Evolutionary conservation across 1,284 basidiomycete genomes (phyloP), one percentile per base, ranked within the genome.

Genomic region (Naganishia sp.): DNA sequence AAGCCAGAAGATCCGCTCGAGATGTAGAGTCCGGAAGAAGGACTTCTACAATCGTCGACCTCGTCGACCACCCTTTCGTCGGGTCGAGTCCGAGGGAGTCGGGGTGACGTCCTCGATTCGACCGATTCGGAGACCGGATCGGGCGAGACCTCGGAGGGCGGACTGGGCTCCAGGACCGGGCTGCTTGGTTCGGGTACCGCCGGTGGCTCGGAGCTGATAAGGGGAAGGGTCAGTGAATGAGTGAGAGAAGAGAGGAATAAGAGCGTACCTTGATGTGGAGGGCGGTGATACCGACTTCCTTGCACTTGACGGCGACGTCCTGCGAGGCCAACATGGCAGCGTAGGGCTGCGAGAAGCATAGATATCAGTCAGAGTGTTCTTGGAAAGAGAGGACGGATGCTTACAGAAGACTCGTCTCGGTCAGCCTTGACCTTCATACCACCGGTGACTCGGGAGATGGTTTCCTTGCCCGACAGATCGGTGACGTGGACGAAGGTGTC

Each of bases 381-480:
- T 7, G 18, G 3, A 6, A 52, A 16, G 28, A 15, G 11, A 36
- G n/a, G 2, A 28, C 23, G 16, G n/a, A n/a, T 6, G 72, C 77
- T 70, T 61, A 77, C 76, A 48, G 95, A 98, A 60, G 94, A 98
- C 85, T 99, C 95, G 84, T 99, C 95, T 84, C 96, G 92, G 83
- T 99, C 95, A 48, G 95, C 96, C 86, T 99, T 99, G 85, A 99
- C 95, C 85, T 99, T 99, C 96, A 99, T 99, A 72, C 95, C 95
- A 90, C 94, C 94, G 73, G 95, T 99, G 72, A 98, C 93, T 81
- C 95, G 93, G 76, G 90, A 90, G 83, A 99, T 92, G 79, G 95
- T 99, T 86, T 99, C 95, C 85, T 92, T 94, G 78, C 95, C 96
- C 50, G 94, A 94, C 70, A 98, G 85, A 90, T 99, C 96, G 81